phyloP scores from a whole-genome alignment of 106 monocot species.

The Gastrodia elata region DNA sequence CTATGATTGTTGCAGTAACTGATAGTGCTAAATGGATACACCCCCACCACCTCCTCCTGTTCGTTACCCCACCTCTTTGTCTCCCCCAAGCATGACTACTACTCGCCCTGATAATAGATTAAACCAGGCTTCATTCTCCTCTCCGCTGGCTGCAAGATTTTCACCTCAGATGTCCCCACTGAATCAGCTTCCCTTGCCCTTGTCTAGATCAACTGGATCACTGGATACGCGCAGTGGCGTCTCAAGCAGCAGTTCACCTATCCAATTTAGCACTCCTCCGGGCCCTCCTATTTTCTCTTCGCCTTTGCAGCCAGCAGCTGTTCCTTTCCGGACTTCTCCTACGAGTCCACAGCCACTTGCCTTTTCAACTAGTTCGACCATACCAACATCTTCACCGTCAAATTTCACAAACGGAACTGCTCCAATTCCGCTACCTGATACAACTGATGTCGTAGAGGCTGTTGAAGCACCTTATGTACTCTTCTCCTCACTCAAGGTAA shows the following conservation, averaged over 20 bases:
- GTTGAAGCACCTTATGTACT: constrained; percentile 78
- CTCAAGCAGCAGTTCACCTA: constrained; percentile 20
- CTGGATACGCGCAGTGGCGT: constrained; percentile 14
- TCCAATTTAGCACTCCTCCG: constrained; percentile 81
- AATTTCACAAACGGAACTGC: constrained; percentile 57
- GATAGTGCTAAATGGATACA: constrained; percentile 24
- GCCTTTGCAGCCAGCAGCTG: constrained; percentile 56
- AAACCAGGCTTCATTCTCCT: constrained; percentile 29
- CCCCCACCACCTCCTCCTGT: constrained; percentile 20
- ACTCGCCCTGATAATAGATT: constrained; percentile 36
- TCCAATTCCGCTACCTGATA: constrained; percentile 33
- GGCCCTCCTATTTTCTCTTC: constrained; percentile 82
- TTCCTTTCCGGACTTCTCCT: constrained; percentile 71
- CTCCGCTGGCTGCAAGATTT: constrained; percentile 19
- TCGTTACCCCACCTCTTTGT: constrained; percentile 17
- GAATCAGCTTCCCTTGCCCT: constrained; percentile 15
- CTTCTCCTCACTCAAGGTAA: constrained; percentile 93
- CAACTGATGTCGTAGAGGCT: constrained; percentile 34
- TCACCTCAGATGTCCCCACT: constrained; percentile 19
- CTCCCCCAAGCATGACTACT: constrained; percentile 27
- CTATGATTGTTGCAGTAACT: background rate
- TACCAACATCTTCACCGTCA: constrained; percentile 60
- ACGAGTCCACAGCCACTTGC: constrained; percentile 50
- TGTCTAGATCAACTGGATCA: constrained; percentile 16
- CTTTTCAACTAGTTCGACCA: constrained; percentile 32